Evolutionary conservation across 768 basidiomycete species (phyloP).

Genomic region (Daedalea quercina): DNA sequence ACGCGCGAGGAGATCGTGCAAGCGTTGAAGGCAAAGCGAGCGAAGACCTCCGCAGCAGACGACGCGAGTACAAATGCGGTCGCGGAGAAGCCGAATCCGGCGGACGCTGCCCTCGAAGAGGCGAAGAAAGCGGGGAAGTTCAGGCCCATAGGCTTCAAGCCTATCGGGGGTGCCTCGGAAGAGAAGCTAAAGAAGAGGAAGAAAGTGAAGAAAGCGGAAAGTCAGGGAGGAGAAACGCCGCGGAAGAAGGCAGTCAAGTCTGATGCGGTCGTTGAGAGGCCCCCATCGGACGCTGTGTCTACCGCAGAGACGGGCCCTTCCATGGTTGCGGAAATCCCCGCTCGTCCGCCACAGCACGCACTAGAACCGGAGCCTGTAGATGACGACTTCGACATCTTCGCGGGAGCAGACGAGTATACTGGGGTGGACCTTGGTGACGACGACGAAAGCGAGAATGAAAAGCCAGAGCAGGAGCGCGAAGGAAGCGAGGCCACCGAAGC

Average conservation of each 20-base stretch:
- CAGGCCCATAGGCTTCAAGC: constrained; percentile 58
- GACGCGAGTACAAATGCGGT: constrained; percentile 9
- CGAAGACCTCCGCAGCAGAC: constrained; percentile 2
- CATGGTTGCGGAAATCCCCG: constrained; percentile 3
- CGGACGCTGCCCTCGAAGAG: constrained; percentile 25
- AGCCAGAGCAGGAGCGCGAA: constrained; percentile 3
- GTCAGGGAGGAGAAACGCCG: constrained; percentile 48
- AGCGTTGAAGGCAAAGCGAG: constrained; percentile 32
- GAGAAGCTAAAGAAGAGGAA: constrained; percentile 46
- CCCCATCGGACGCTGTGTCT: neutral
- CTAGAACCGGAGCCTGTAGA: constrained; percentile 37
- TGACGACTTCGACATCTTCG: constrained; percentile 85
- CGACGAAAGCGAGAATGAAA: constrained; percentile 21
- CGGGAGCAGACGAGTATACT: constrained; percentile 76
- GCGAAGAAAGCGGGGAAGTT: constrained; percentile 39
- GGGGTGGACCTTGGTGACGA: constrained; percentile 54
- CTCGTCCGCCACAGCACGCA: constrained; percentile 18
- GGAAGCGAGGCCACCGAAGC: neutral
- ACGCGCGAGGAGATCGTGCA: constrained; percentile 73
- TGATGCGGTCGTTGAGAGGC: neutral
- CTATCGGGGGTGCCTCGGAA: constrained; percentile 35
- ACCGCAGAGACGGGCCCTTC: constrained; percentile 14
- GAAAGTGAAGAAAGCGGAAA: constrained; percentile 29
- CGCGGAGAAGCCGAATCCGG: constrained; percentile 12
- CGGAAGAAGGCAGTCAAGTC: constrained; percentile 36